Base-by-base conservation (phyloP, 495 filamentous ascomycete genomes). In the Aspergillus cavernicola region DNA sequence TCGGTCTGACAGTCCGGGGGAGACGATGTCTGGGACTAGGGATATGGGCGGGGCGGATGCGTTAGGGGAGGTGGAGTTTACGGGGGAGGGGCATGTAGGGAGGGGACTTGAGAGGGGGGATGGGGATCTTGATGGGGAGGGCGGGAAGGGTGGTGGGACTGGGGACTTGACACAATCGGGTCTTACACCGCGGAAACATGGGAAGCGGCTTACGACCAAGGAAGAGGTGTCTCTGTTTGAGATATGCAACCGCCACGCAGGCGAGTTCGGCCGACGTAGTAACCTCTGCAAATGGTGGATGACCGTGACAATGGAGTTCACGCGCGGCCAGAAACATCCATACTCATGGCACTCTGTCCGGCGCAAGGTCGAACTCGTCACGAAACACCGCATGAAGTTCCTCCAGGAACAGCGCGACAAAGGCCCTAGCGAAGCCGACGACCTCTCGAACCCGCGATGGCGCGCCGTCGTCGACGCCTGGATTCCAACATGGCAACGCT, bases 281-380 rank as follows among this genome's bases (percentile, higher is more conserved):
- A 74, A 73, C 31, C 66, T 76, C 4, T 76, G 73, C 53, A 72
- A 75, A 33, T 76, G 73, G 73, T 76, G 73, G 73, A 68, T 65
- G 53, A 69, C 60, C 5, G 60, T 76, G 15, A 68, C 73, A 11
- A 56, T 56, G 22, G 72, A 75, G 40, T 76, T 76, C 50, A 70
- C 66, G 6, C 58, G 53, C 22, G 62, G 65, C 16, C 66, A 73
- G 39, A 71, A 71, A 19, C 66, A 71, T 33, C 68, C 70, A 9
- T 76, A 76, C 56, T 72, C 68, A 13, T 76, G 73, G 73, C 72
- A 76, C 18, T 75, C 72, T 13, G 73, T 76, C 13, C 73, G 73
- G 6, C 63, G 73, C 23, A 76, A 75, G 55, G 73, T 76, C 2
- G 73, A 76, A 51, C 38, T 70, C 19, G 68, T 74, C 6, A 75